Conservation (phyloP, 2,329 filamentous ascomycete species). For the Spiromastix sp. region DNA sequence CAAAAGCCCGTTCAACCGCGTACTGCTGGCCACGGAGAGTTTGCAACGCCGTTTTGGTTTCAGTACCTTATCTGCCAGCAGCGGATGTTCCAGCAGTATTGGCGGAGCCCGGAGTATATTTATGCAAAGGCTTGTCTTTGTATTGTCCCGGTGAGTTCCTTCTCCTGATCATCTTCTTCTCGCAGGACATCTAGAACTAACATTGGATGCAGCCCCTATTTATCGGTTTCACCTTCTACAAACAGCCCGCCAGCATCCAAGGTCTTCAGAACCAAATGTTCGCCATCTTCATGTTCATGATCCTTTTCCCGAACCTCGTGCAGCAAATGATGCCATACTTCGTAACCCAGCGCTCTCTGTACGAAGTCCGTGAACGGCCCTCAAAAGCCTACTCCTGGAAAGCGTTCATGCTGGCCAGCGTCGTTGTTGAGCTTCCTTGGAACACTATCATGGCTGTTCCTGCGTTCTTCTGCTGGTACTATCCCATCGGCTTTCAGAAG, state of each 20-base stretch:
- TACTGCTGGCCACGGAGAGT: constrained; percentile 45
- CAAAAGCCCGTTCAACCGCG: constrained; percentile 9
- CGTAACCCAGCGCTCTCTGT: constrained; percentile 47
- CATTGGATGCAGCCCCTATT: constrained; percentile 59
- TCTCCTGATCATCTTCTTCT: constrained; percentile 2
- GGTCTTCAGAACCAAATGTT: constrained; percentile 89
- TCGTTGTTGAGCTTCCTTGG: constrained; percentile 62
- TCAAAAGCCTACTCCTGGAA: constrained; percentile 67
- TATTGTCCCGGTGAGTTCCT: constrained; percentile 36
- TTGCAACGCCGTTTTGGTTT: constrained; percentile 61
- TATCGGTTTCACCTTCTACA: constrained; percentile 76
- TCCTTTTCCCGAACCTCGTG: constrained; percentile 57
- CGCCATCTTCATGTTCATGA: constrained; percentile 74
- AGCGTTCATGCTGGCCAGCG: constrained; percentile 58
- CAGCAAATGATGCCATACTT: constrained; percentile 51
- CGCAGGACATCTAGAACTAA: constrained; percentile 2
- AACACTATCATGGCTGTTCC: constrained; percentile 52
- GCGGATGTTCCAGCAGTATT: constrained; percentile 84
- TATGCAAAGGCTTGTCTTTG: constrained; percentile 70
- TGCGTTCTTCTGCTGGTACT: constrained; percentile 59
- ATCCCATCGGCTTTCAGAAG: constrained; percentile 43
- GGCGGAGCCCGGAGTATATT: constrained; percentile 81
- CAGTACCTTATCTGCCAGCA: constrained; percentile 59
- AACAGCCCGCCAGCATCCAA: constrained; percentile 62
- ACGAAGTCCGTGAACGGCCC: constrained; percentile 51